These are phyloP conservation scores for Backusella sp. DNA, from an alignment of 192 early-diverging fungal species.

Conservation along the genomic window DNA sequence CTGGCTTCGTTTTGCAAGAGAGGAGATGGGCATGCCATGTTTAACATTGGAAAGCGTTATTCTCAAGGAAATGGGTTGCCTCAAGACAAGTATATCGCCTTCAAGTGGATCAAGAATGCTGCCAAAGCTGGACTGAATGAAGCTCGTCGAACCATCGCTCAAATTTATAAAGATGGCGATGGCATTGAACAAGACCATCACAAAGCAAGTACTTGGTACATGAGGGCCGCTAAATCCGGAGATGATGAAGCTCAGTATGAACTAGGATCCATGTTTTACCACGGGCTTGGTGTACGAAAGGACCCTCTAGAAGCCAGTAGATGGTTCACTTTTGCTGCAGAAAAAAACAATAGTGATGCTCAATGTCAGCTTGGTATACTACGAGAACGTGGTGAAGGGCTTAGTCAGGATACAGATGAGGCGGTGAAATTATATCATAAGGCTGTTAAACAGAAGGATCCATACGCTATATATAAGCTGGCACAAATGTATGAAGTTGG, in stretches of 20 bases:
- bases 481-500: too few species aligned
- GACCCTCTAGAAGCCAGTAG: not conserved
- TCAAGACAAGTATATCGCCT: not conserved
- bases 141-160: too few species aligned
- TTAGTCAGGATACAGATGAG: too few species aligned
- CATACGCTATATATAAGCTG: too few species aligned
- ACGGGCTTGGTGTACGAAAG: not conserved
- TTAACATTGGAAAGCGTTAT: not conserved
- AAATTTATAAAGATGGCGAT: too few species aligned
- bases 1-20: not conserved
- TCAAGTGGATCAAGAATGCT: not conserved
- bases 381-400: too few species aligned
- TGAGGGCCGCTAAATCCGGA: too few species aligned
- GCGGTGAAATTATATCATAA: too few species aligned
- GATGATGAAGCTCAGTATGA: not conserved
- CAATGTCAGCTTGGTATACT: not conserved
- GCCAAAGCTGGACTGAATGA: not conserved
- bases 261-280: not conserved
- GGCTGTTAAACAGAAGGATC: too few species aligned
- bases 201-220: too few species aligned
- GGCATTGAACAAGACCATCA: too few species aligned
- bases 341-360: not conserved
- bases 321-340: not conserved
- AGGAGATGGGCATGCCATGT: not conserved
- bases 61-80: not conserved